phyloP scores from a whole-genome alignment of 257 asterid species.

The Penstemon eatonii region DNA sequence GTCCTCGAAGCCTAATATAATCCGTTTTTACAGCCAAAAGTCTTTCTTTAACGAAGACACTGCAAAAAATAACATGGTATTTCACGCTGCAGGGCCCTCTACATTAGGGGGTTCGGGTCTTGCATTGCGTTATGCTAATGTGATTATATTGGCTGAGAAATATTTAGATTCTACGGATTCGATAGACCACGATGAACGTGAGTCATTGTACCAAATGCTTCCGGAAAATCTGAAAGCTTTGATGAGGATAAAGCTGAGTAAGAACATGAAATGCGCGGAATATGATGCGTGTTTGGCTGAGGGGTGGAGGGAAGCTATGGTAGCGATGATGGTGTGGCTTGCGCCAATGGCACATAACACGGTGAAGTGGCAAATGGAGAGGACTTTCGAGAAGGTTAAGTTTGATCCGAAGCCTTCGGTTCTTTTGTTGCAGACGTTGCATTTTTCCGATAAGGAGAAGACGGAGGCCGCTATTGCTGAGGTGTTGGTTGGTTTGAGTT shows the following conservation, averaged over 20 bases:
- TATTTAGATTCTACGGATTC: slow-evolving; percentile 41
- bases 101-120: slow-evolving; percentile 85
- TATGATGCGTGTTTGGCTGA: slow-evolving; percentile 53
- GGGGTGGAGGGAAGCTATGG: slow-evolving; percentile 80
- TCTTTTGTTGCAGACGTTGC: slow-evolving; percentile 66
- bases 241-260: slow-evolving; percentile 64
- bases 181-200: slow-evolving; percentile 40
- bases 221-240: slow-evolving; percentile 61
- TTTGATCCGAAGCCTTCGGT: slow-evolving; percentile 51
- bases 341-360: slow-evolving; percentile 77
- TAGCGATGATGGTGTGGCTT: slow-evolving; percentile 73
- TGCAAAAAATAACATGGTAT: slow-evolving; percentile 36
- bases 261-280: slow-evolving; percentile 47
- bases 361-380: slow-evolving; percentile 71
- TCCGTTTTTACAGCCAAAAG: slow-evolving; percentile 60
- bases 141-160: slow-evolving; percentile 56
- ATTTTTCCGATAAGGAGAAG: slow-evolving; percentile 79
- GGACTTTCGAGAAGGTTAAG: slow-evolving; percentile 64
- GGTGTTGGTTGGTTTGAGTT: slow-evolving; percentile 75
- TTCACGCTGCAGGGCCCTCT: slow-evolving; percentile 63
- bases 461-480: slow-evolving; percentile 89
- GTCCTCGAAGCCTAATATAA: slow-evolving; percentile 42
- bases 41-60: slow-evolving; percentile 26
- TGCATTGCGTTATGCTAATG: slow-evolving; percentile 65
- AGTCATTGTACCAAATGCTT: slow-evolving; percentile 61